Evolutionary conservation across 306 rosid species (phyloP).

Genomic region (Quercus agrifolia): DNA sequence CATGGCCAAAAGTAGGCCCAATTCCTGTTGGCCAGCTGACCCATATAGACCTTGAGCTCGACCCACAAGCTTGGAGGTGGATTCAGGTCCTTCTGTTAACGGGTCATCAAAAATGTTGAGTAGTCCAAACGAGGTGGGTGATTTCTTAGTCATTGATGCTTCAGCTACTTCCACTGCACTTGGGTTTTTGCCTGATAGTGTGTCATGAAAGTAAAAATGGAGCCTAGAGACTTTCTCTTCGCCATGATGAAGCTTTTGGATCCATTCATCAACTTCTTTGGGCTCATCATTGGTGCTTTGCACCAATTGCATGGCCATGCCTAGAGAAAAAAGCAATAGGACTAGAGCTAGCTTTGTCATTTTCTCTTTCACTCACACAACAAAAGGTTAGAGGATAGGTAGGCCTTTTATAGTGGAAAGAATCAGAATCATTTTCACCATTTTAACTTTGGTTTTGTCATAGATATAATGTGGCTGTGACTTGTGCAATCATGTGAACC

Average conservation of each 20-base stretch:
- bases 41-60: conserved; percentile 15
- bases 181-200: not conserved
- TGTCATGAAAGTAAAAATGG: conserved; percentile 13
- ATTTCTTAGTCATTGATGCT: not conserved
- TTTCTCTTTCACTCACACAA: not conserved
- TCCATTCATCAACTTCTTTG: not conserved
- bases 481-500: not conserved
- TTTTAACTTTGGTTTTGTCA: not conserved
- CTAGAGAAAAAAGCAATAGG: not conserved
- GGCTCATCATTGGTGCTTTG: not conserved
- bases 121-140: conserved; percentile 1
- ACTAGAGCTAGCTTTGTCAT: not conserved
- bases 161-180: not conserved
- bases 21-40: not conserved
- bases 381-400: not conserved
- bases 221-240: conserved; percentile 2
- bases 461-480: not conserved
- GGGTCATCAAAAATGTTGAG: conserved; percentile 3
- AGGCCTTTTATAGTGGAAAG: not conserved
- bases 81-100: conserved; percentile 1
- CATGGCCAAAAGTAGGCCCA: not conserved
- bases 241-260: not conserved
- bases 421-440: not conserved
- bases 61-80: conserved; percentile 6
- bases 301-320: not conserved